Evolutionary conservation across 176 grass and related monocot species (phyloP), one percentile per base, ranked within the genome.

Genomic region (Metroxylon sagu): DNA sequence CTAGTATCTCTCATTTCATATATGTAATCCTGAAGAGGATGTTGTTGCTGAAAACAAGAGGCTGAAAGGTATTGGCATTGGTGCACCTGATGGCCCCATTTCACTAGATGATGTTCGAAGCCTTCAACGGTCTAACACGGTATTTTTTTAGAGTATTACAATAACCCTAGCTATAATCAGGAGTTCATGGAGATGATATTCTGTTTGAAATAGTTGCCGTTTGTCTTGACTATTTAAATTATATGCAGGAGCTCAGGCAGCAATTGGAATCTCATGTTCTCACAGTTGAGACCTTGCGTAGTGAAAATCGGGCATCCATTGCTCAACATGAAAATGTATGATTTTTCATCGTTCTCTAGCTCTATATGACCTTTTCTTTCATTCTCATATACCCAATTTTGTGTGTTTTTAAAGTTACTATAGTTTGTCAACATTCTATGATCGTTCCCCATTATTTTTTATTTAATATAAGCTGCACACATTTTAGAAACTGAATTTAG

Each of bases 21-120:
- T 27, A 54, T 63, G 18, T 63, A 54, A 63, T 18, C 19, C 4
- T 63, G 29, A 43, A 98, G 93, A 69, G 62, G 84, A 85, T 23
- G 50, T 61, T 62, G 66, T 14, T 71, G 67, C 64, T 78, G 88
- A 77, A 83, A 80, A 71, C 73, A 98, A 92, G 85, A 88, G 87
- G 69, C 73, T 88, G 14, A 98, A 89, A 64, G 93, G 93, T 65
- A 86, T 98, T 69, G 93, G 88, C 53, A 98, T 98, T 78, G 93
- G 93, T 81, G 84, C 81, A 70, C 71, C 71, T 76, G 82, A 98
- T 75, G 92, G 92, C 29, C 93, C 88, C 70, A 48, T 98, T 79
- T 98, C 82, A 49, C 79, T 98, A 54, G 88, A 92, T 78, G 93
- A 98, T 71, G 71, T 92, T 59, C 79, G 84, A 66, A 88, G 82